phyloP scores from a whole-genome alignment of 2,329 filamentous ascomycete species.

The Scopulariopsis brevicaulis region DNA sequence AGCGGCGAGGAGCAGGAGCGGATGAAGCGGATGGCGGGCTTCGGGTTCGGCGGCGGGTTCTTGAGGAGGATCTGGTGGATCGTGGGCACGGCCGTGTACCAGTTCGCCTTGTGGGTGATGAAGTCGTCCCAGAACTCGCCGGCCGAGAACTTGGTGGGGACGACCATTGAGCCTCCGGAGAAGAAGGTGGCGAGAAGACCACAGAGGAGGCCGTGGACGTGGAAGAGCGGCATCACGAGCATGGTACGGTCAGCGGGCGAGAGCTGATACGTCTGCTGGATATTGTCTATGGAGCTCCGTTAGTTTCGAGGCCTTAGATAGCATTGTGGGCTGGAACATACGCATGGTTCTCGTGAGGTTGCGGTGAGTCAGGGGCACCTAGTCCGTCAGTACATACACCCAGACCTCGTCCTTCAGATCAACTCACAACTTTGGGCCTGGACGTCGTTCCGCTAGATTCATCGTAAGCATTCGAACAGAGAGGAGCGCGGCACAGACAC shows the following conservation, averaged over 20 bases:
- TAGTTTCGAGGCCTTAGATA: not conserved
- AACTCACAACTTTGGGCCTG: slow-evolving; percentile 64
- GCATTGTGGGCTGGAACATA: slow-evolving; percentile 18
- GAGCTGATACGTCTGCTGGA: slow-evolving; percentile 66
- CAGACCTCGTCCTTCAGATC: not conserved
- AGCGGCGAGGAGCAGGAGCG: slow-evolving; percentile 78
- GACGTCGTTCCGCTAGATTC: slow-evolving; percentile 61
- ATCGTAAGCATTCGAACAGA: not conserved
- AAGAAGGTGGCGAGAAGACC: slow-evolving; percentile 68
- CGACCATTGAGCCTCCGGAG: slow-evolving; percentile 68
- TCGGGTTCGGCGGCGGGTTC: slow-evolving; percentile 53
- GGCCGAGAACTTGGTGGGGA: slow-evolving; percentile 71
- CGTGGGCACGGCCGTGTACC: slow-evolving; percentile 89
- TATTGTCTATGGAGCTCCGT: slow-evolving; percentile 44
- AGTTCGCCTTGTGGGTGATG: slow-evolving; percentile 62
- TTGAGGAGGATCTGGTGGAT: slow-evolving; percentile 85
- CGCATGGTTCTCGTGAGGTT: slow-evolving; percentile 76
- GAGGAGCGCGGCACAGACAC: slow-evolving; percentile 1
- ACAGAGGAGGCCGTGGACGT: slow-evolving; percentile 80
- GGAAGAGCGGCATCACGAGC: slow-evolving; percentile 85
- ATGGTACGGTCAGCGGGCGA: slow-evolving; percentile 63
- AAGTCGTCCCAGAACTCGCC: slow-evolving; percentile 77
- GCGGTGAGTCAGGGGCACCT: slow-evolving; percentile 67
- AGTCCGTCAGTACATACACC: not conserved
- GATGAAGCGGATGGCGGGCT: slow-evolving; percentile 72